Evolutionary conservation across 164 flowering plant genomes (phyloP), one percentile per base, ranked within the genome.

Genomic region (Protea cynaroides): DNA sequence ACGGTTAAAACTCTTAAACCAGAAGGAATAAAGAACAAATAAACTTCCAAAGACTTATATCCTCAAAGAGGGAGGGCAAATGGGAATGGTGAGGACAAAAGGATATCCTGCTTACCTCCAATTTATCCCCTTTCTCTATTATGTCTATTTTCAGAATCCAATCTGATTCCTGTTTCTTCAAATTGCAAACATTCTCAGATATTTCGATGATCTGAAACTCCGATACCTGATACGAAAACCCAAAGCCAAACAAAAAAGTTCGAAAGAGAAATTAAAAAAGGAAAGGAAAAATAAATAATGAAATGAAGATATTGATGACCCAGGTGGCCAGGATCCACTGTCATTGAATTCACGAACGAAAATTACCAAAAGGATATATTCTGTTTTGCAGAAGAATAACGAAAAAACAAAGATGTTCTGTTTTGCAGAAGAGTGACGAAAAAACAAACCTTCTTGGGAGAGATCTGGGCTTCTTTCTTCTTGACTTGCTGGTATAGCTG

Each of bases 131-230:
- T 58, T 80, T 63, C 70, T 91, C 96, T 13, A 85, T 91, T 25
- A 89, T 82, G 67, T 94, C 99, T 54, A 91, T 81, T 70, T 70
- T 74, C 29, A 89, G 76, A 55, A 94, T 89, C 98, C 98, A 91
- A 77, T 89, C 96, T 17, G 88, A 87, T 80, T 89, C 98, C 40
- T 78, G 82, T 79, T 94, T 89, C 89, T 94, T 94, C 85, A 94
- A 74, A 71, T 91, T 86, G 61, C 97, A 94, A 18, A 89, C 80
- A 81, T 89, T 91, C 84, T 91, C 96, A 11, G 92, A 74, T 17
- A 89, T 82, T 76, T 89, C 99, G 43, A 94, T 94, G 4, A 91
- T 81, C 74, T 89, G 69, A 64, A 75, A 85, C 86, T 94, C 96
- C 1, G 95, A 81, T 62, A 91, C 76, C 99, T 94, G 76, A 53